These are phyloP conservation scores for Setaria italica DNA, from an alignment of 202 grass and related monocot genomes.

Conservation along the genomic window DNA sequence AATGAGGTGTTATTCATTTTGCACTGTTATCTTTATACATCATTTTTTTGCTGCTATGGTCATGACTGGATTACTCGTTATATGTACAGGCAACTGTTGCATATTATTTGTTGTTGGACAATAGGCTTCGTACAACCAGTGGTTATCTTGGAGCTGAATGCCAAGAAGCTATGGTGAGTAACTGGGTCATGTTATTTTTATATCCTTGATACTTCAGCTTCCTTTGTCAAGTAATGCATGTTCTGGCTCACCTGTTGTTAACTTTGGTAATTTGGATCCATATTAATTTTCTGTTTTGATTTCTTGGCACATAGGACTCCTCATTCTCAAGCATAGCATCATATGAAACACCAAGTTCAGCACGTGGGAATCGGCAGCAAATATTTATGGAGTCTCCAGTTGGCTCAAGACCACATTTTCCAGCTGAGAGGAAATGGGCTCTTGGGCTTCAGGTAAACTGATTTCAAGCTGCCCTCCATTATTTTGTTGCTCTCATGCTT, in stretches of 20 bases:
- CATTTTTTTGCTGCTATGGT: conserved; percentile 26
- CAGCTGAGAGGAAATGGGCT: conserved; percentile 95
- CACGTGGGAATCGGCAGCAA: conserved; percentile 55
- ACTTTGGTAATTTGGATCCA: not conserved
- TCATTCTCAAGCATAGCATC: conserved; percentile 56
- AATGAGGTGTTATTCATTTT: conserved; percentile 76
- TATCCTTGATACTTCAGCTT: conserved; percentile 1
- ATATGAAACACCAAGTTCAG: conserved; percentile 63
- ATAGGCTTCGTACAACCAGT: conserved; percentile 72
- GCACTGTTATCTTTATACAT: not conserved
- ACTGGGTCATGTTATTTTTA: conserved; percentile 14
- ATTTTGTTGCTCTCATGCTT: conserved; percentile 27
- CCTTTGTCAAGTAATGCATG: not conserved
- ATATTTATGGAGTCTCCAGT: conserved; percentile 79
- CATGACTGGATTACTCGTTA: conserved; percentile 35
- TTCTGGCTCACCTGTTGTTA: conserved; percentile 8
- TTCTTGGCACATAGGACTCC: conserved; percentile 60
- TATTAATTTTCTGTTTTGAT: conserved; percentile 36
- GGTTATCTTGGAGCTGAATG: conserved; percentile 95
- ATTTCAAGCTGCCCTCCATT: conserved; percentile 19
- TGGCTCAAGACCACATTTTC: conserved; percentile 65
- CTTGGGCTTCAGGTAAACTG: conserved; percentile 89
- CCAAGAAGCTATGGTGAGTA: conserved; percentile 80
- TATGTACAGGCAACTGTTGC: conserved; percentile 85
- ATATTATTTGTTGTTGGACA: conserved; percentile 95